Evolutionary conservation across 1,284 basidiomycete genomes (phyloP).

Genomic region (Fistulinella staudtii): DNA sequence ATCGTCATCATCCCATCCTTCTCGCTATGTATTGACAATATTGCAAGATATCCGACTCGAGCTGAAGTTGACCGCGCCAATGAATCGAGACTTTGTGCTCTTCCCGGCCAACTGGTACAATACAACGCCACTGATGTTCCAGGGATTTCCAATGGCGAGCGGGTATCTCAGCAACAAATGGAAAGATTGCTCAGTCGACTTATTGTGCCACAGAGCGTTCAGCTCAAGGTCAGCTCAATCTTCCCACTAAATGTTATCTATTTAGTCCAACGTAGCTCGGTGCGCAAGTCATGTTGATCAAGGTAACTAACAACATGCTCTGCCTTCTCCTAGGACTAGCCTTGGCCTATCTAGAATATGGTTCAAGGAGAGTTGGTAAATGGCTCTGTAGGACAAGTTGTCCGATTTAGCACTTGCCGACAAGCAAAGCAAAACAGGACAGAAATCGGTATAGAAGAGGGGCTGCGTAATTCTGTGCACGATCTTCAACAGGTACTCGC

Average conservation of each 20-base stretch:
- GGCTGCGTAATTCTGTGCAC: conserved; percentile 30
- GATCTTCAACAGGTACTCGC: conserved; percentile 13
- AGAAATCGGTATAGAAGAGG: conserved; percentile 37
- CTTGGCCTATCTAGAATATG: conserved; percentile 40
- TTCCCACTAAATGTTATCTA: background rate
- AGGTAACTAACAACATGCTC: conserved; percentile 32
- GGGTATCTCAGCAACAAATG: conserved; percentile 26
- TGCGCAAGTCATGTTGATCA: conserved; percentile 75
- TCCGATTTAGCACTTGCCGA: conserved; percentile 54
- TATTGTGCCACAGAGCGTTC: conserved; percentile 21
- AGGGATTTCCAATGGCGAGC: conserved; percentile 24
- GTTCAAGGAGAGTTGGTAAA: conserved; percentile 72
- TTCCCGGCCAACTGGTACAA: conserved; percentile 17
- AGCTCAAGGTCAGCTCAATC: conserved; percentile 24
- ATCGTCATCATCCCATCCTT: conserved; percentile 17
- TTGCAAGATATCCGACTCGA: conserved; percentile 30
- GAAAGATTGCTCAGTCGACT: conserved; percentile 26
- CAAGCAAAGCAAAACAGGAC: conserved; percentile 44
- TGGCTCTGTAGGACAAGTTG: conserved; percentile 80
- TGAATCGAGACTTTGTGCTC: conserved; percentile 24
- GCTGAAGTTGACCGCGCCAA: conserved; percentile 32
- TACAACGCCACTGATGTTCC: conserved; percentile 25
- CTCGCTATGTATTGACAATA: conserved; percentile 6
- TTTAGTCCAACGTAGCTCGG: conserved; percentile 25
- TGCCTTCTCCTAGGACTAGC: conserved; percentile 1